A percentile compares a stretch with the other conserved stretches of the same genome.
Conservation (phyloP, 169 alveolate genomes). For the Plasmodium berghei region DNA sequence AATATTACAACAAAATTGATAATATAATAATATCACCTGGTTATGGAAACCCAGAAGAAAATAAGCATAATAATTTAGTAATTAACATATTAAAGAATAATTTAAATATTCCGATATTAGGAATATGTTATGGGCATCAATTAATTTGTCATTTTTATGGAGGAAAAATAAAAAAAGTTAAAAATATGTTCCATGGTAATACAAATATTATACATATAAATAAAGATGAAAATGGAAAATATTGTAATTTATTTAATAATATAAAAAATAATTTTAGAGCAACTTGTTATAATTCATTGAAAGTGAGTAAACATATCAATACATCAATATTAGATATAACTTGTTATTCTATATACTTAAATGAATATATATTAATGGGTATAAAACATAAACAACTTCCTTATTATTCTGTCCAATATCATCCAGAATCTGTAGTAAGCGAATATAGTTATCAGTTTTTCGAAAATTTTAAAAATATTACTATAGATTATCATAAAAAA, state of each 20-base stretch:
- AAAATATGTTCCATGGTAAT: slow-evolving; percentile 62
- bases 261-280: slow-evolving; percentile 28
- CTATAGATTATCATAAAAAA: not conserved
- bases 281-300: slow-evolving; percentile 46
- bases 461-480: slow-evolving; percentile 49
- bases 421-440: slow-evolving; percentile 82
- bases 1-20: slow-evolving; percentile 22
- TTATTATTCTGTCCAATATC: slow-evolving; percentile 80
- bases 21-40: slow-evolving; percentile 58
- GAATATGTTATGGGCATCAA: slow-evolving; percentile 64
- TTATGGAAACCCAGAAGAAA: slow-evolving; percentile 43
- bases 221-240: not conserved
- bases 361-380: slow-evolving; percentile 78
- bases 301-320: slow-evolving; percentile 11
- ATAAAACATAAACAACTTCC: slow-evolving; percentile 76
- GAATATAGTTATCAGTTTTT: slow-evolving; percentile 53
- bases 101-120: slow-evolving; percentile 32
- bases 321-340: slow-evolving; percentile 10
- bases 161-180: slow-evolving; percentile 35
- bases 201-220: slow-evolving; percentile 42
- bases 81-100: slow-evolving; percentile 17
- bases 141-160: slow-evolving; percentile 57
- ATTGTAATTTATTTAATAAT: slow-evolving; percentile 34
- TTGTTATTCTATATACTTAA: slow-evolving; percentile 40
- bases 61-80: slow-evolving; percentile 2